These are phyloP conservation scores for Coelastrella sp. DNA, from an alignment of 139 green algal species.

Conservation along the genomic window DNA sequence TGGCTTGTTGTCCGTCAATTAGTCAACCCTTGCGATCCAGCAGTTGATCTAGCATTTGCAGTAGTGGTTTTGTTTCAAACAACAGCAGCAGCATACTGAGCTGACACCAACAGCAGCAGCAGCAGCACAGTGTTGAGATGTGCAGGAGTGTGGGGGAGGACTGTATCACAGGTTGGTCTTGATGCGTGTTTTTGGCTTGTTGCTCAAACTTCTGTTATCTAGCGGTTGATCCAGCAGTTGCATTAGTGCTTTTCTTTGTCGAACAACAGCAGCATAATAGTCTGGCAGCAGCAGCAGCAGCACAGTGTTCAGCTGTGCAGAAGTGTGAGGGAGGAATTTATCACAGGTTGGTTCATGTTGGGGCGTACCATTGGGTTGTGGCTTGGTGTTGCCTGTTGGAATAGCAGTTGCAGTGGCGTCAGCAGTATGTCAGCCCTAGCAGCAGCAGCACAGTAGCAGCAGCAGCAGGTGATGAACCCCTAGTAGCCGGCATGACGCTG, in stretches of 20 bases:
- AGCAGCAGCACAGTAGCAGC: not conserved
- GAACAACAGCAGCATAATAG: not conserved
- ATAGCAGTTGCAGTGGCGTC: not conserved
- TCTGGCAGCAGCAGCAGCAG: not conserved
- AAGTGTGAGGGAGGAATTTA: not conserved
- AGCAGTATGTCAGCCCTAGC: not conserved
- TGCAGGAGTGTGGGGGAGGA: not conserved
- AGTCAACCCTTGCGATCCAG: too few relatives aligned
- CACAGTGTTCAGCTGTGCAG: not conserved
- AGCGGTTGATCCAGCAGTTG: too few relatives aligned
- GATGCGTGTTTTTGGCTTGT: too few relatives aligned
- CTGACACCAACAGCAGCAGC: not conserved
- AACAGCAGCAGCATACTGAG: too few relatives aligned
- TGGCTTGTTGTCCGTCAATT: too few relatives aligned
- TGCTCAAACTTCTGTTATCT: too few relatives aligned
- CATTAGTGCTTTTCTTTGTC: too few relatives aligned
- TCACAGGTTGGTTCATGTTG: not conserved
- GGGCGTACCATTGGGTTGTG: too few relatives aligned
- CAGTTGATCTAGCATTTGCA: too few relatives aligned
- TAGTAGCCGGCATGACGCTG: conserved; percentile 24
- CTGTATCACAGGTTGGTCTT: not conserved
- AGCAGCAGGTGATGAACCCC: not conserved
- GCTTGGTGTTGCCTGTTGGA: not conserved
- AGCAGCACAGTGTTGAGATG: not conserved
- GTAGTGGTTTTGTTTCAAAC: not conserved